These are phyloP conservation scores for Alternaria alternata DNA, from an alignment of 2,329 filamentous ascomycete species.

Conservation along the genomic window DNA sequence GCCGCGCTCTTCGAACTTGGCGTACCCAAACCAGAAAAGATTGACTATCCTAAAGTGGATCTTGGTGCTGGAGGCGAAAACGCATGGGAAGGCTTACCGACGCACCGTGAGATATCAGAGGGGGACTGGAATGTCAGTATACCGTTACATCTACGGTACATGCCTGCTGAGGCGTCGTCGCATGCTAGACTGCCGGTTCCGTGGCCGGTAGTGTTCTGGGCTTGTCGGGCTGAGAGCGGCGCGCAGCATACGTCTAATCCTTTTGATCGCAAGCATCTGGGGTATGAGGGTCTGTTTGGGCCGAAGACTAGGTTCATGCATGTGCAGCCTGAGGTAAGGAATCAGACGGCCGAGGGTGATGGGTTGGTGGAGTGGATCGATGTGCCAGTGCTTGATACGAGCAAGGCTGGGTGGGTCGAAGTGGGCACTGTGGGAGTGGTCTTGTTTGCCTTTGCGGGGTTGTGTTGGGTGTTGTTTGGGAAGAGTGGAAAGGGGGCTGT, in stretches of 20 bases:
- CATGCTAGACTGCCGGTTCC: constrained; percentile 65
- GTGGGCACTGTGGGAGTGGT: constrained; percentile 55
- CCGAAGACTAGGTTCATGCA: constrained; percentile 86
- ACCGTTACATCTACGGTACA: constrained; percentile 86
- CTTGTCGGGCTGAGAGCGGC: constrained; percentile 73
- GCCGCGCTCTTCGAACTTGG: constrained; percentile 78
- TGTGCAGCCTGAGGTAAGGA: constrained; percentile 43
- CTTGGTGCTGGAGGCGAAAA: background rate
- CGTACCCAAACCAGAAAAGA: constrained; percentile 47
- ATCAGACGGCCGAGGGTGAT: background rate
- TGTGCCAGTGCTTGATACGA: constrained; percentile 55
- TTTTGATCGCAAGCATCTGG: constrained; percentile 85
- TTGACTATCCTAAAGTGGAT: constrained; percentile 16
- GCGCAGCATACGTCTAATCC: constrained; percentile 78
- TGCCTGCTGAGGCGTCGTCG: constrained; percentile 56
- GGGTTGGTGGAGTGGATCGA: constrained; percentile 45
- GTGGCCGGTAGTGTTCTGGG: constrained; percentile 90
- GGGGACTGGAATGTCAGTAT: constrained; percentile 70
- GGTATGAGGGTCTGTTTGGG: constrained; percentile 83
- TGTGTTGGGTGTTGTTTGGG: constrained; percentile 53
- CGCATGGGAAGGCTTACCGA: constrained; percentile 5
- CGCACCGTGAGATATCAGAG: constrained; percentile 28
- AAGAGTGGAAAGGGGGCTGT: constrained; percentile 8
- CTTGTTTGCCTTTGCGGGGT: constrained; percentile 54
- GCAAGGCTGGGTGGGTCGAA: constrained; percentile 50